A percentile compares a stretch with the other conserved stretches of the same genome.
phyloP scores from a whole-genome alignment of 129 eudicot genomes.

The Erigeron canadensis region DNA sequence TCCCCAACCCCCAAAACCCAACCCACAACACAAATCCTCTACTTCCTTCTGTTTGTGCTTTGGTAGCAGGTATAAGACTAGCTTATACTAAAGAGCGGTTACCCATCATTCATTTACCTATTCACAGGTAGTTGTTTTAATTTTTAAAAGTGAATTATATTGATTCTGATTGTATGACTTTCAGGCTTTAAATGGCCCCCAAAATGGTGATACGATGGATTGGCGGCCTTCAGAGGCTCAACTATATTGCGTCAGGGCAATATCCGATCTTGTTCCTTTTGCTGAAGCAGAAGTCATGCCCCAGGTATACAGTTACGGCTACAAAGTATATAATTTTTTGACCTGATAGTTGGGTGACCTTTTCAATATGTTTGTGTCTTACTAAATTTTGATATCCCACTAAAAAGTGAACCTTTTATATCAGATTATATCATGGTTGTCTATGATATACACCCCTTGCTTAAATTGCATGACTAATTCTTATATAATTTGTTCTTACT shows the following conservation, averaged over 20 bases:
- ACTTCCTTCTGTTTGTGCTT: too few species aligned
- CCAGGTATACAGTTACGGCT: slow-evolving; percentile 56
- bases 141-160: slow-evolving; percentile 2
- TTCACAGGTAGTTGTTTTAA: slow-evolving; percentile 1
- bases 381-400: too few species aligned
- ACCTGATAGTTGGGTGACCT: neutral
- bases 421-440: neutral
- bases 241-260: slow-evolving; percentile 88
- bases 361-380: neutral
- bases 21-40: too few species aligned
- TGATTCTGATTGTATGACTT: slow-evolving; percentile 21
- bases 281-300: slow-evolving; percentile 89
- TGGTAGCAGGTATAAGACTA: too few species aligned
- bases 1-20: too few species aligned
- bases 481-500: neutral
- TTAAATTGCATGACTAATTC: neutral
- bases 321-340: slow-evolving; percentile 24
- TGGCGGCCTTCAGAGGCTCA: slow-evolving; percentile 99
- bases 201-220: slow-evolving; percentile 58
- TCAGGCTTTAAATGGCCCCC: slow-evolving; percentile 66
- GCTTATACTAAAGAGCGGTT: neutral
- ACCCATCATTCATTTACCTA: too few species aligned
- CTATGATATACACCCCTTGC: too few species aligned
- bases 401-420: neutral
- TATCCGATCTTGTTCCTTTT: slow-evolving; percentile 80